phyloP scores from a whole-genome alignment of 306 rosid species.

The Gastrolobium villosum region DNA sequence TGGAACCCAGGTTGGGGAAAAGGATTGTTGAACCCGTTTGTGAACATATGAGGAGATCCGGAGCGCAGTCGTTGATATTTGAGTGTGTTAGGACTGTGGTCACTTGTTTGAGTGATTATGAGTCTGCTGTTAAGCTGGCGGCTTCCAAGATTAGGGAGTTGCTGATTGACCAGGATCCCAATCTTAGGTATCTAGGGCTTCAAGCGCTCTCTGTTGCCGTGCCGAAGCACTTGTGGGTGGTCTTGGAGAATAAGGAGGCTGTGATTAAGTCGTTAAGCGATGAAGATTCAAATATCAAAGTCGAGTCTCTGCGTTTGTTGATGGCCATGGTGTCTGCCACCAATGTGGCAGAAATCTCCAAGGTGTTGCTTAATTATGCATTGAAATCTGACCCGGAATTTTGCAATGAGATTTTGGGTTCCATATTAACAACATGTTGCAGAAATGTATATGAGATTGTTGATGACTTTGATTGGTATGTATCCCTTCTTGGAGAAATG shows the following conservation, averaged over 20 bases:
- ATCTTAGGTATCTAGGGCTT: constrained; percentile 89
- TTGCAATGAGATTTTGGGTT: constrained; percentile 83
- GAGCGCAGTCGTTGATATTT: constrained; percentile 79
- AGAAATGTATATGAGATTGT: constrained; percentile 79
- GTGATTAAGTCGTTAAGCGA: constrained; percentile 87
- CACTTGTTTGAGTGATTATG: constrained; percentile 70
- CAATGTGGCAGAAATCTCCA: constrained; percentile 76
- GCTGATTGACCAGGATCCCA: constrained; percentile 82
- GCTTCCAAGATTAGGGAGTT: constrained; percentile 72
- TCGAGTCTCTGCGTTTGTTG: constrained; percentile 80
- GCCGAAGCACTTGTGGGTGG: constrained; percentile 76
- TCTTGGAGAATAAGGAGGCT: constrained; percentile 84
- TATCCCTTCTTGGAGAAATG: constrained; percentile 86
- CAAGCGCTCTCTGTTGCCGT: constrained; percentile 74
- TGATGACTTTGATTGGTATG: constrained; percentile 93
- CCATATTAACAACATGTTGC: constrained; percentile 71
- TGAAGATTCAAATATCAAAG: constrained; percentile 81
- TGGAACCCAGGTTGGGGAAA: constrained; percentile 84
- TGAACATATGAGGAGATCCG: constrained; percentile 74
- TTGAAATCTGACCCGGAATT: constrained; percentile 82
- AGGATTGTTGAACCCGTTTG: constrained; percentile 84
- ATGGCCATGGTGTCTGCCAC: constrained; percentile 86
- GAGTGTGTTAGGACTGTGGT: constrained; percentile 91
- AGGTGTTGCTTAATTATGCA: constrained; percentile 81
- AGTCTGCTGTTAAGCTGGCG: constrained; percentile 79